Evolutionary conservation across 2,329 filamentous ascomycete species (phyloP), one percentile per base, ranked within the genome.

Genomic region (Pseudogymnoascus pannorum): DNA sequence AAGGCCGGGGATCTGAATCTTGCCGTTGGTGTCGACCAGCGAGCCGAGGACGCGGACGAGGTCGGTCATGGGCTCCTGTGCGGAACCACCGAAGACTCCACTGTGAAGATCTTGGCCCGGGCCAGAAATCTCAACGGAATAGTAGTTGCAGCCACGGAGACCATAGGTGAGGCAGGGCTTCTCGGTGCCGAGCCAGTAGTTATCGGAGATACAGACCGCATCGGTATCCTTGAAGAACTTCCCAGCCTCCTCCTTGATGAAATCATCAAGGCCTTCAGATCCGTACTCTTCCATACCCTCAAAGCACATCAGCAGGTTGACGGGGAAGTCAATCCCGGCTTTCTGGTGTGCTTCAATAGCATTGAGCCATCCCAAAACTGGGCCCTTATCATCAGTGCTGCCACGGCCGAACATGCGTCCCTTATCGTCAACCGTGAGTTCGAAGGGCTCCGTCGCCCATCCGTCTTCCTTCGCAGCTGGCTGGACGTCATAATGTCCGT

Each of bases 271-370:
- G 36, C 94, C 94, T 74, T 97, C 93, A 0, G 92, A 97, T 58
- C 94, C 94, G 74, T 96, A 96, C 79, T 99, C 94, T 78, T 99
- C 94, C 94, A 99, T 99, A 57, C 94, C 94, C 81, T 99, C 94
- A 70, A 99, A 97, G 81, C 94, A 99, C 91, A 97, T 97, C 66
- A 99, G 85, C 67, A 99, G 82, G 79, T 99, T 99, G 72, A 99
- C 94, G 7, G 94, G 94, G 74, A 99, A 91, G 59, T 97, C 93
- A 51, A 97, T 81, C 62, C 91, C 91, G 35, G 92, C 92, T 81
- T 95, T 94, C 76, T 96, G 88, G 80, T 99, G 94, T 42, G 94
- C 92, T 78, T 99, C 92, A 67, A 99, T 97, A 68, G 92, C 92
- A 74, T 99, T 99, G 68, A 99, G 76, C 94, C 94, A 99, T 69